Conservation (phyloP, 495 filamentous ascomycete genomes). For the Neurospora hispaniola region DNA sequence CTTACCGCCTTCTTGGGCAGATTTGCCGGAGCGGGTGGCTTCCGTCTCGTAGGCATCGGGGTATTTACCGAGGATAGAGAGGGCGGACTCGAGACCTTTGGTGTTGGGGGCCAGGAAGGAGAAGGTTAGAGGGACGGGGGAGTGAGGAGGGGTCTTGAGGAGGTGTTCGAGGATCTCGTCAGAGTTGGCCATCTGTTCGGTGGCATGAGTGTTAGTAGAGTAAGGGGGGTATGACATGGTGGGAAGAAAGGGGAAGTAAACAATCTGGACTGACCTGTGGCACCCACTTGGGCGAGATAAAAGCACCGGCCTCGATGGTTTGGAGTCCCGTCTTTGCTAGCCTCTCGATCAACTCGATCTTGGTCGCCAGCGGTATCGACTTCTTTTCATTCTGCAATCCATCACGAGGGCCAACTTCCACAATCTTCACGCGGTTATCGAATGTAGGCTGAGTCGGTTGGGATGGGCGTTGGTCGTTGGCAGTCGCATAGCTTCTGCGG, state of each 20-base stretch:
- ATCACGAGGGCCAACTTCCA: constrained; percentile 91
- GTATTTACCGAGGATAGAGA: constrained; percentile 30
- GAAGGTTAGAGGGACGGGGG: constrained; percentile 63
- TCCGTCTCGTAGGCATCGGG: constrained; percentile 30
- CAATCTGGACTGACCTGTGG: constrained; percentile 56
- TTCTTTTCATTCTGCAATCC: constrained; percentile 94
- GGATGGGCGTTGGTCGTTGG: constrained; percentile 20
- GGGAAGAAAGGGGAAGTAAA: not conserved
- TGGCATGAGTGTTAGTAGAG: not conserved
- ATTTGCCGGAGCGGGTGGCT: constrained; percentile 1
- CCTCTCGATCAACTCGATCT: constrained; percentile 70
- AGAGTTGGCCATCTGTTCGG: constrained; percentile 81
- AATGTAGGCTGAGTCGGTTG: constrained; percentile 13
- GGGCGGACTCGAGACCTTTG: constrained; percentile 56
- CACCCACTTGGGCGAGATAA: constrained; percentile 96
- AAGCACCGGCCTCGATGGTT: constrained; percentile 89
- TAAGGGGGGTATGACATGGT: not conserved
- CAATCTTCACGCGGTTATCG: constrained; percentile 52
- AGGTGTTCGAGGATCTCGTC: constrained; percentile 69
- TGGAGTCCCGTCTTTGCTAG: constrained; percentile 76
- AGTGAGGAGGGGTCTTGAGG: constrained; percentile 54
- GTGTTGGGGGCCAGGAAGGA: constrained; percentile 89
- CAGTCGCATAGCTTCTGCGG: constrained; percentile 24
- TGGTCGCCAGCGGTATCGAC: constrained; percentile 66
- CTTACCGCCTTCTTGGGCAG: constrained; percentile 20